Conservation (phyloP, 768 basidiomycete species). For the Rhizopogon vinicolor region DNA sequence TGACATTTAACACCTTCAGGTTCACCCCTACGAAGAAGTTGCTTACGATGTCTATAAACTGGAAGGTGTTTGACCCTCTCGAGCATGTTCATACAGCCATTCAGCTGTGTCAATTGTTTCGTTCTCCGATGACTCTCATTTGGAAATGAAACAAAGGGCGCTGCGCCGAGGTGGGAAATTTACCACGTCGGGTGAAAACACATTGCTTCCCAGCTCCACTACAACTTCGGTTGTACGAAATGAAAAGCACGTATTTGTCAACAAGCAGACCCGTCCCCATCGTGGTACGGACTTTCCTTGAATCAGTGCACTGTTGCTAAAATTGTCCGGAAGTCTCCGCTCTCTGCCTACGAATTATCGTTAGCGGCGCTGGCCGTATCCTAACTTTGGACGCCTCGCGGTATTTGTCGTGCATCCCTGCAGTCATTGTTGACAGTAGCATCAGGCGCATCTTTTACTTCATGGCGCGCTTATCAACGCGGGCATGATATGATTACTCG, state of each 20-base stretch:
- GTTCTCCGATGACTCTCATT: neutral
- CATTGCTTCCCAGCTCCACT: too few relatives aligned
- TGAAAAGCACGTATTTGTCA: neutral
- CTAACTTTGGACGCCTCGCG: neutral
- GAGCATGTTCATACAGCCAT: neutral
- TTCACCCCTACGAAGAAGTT: slow-evolving; percentile 55
- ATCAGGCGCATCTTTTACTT: neutral
- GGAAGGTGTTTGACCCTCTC: slow-evolving; percentile 33
- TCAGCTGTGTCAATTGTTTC: neutral
- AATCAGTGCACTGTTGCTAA: neutral
- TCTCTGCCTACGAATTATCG: neutral
- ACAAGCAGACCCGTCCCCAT: neutral
- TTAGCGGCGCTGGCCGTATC: neutral
- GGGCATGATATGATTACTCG: neutral
- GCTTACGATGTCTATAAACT: slow-evolving; percentile 52
- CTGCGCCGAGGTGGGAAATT: neutral
- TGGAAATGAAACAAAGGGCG: neutral
- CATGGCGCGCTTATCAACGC: neutral
- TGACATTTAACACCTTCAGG: slow-evolving; percentile 21
- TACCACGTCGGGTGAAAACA: neutral
- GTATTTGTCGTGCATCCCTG: neutral
- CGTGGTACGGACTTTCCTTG: neutral
- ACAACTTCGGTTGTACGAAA: neutral
- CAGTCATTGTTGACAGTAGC: neutral
- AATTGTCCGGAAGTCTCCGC: neutral